Evolutionary conservation across 768 basidiomycete species (phyloP), one percentile per base, ranked within the genome.

Genomic region (Tricholoma matsutake): DNA sequence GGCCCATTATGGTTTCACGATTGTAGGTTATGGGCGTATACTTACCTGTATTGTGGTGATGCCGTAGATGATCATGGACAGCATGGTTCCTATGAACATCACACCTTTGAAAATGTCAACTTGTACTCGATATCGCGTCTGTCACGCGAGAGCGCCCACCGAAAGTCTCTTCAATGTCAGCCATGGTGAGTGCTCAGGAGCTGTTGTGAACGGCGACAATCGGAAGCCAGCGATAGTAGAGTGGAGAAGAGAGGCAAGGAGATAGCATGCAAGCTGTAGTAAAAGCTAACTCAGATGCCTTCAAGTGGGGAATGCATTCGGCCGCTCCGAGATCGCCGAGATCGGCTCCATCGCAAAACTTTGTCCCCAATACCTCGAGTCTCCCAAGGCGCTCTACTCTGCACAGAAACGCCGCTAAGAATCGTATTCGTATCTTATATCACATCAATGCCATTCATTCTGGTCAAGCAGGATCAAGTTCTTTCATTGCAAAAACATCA

Each of bases 1-100:
- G 9, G 39, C 32, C 49, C 2, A 43, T 43, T 10, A 32, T 20
- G 4, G 22, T 9, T 39, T 59, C 16, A 55, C 39, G 16, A 34
- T 37, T 9, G 9, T 14, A 25, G 22, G 22, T 16, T 43, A 37
- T 14, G 16, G 20, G 41, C 13, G 22, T n/a, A n/a, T n/a, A 51
- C 71, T 57, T 52, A 74, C 79, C 71, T 80, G 79, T 25, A 80
- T 67, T 13, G 75, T 76, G 1, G 79, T 81, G 25, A 81, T 76
- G 9, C 80, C 79, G 59, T 79, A 80, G 58, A 79, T 61, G 41
- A 68, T 64, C 75, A 76, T 75, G 14, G 76, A 70, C 13, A 77
- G 57, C 57, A 78, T 66, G 20, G 71, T 69, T 13, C 76, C 78
- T 34, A 76, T 69, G 58, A 79, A 71, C 67, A 78, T 70, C 20